Conservation (phyloP, 306 rosid species). For the Hippophae gyantsensis region DNA sequence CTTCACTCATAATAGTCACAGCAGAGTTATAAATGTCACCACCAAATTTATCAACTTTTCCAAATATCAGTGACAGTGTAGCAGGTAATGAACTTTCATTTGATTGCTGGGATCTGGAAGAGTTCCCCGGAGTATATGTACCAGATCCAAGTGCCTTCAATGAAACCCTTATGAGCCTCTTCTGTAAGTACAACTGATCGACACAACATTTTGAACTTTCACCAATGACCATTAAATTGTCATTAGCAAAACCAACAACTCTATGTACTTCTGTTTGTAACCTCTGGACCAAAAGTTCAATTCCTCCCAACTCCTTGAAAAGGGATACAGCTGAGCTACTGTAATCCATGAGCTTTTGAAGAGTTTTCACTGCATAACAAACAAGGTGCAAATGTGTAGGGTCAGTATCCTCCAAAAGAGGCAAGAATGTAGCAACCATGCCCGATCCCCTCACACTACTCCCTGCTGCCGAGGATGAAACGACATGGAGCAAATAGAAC, state of each 20-base stretch:
- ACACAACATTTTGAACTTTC: slow-evolving; percentile 58
- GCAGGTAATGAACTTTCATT: slow-evolving; percentile 67
- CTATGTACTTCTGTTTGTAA: slow-evolving; percentile 73
- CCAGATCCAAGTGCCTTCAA: slow-evolving; percentile 94
- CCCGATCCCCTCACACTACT: slow-evolving; percentile 87
- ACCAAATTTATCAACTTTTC: slow-evolving; percentile 73
- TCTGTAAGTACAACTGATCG: slow-evolving; percentile 65
- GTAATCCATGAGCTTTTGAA: slow-evolving; percentile 95
- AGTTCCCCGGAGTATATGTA: slow-evolving; percentile 67
- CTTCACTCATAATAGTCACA: slow-evolving; percentile 94
- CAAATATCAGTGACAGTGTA: slow-evolving; percentile 56
- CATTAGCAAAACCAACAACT: slow-evolving; percentile 38
- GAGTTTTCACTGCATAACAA: slow-evolving; percentile 91
- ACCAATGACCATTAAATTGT: slow-evolving; percentile 43
- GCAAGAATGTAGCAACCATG: slow-evolving; percentile 97
- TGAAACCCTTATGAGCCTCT: slow-evolving; percentile 79
- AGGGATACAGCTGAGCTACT: slow-evolving; percentile 91
- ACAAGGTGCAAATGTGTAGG: slow-evolving; percentile 80
- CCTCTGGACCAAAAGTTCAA: slow-evolving; percentile 85
- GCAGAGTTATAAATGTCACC: slow-evolving; percentile 96
- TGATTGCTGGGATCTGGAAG: slow-evolving; percentile 62
- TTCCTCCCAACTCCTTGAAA: slow-evolving; percentile 91
- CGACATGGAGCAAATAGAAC: slow-evolving; percentile 90
- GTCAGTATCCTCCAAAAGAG: slow-evolving; percentile 91
- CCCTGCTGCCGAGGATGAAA: slow-evolving; percentile 88